These are phyloP conservation scores for Neopestalotiopsis rosae DNA, from an alignment of 2,329 filamentous ascomycete genomes.

Conservation along the genomic window DNA sequence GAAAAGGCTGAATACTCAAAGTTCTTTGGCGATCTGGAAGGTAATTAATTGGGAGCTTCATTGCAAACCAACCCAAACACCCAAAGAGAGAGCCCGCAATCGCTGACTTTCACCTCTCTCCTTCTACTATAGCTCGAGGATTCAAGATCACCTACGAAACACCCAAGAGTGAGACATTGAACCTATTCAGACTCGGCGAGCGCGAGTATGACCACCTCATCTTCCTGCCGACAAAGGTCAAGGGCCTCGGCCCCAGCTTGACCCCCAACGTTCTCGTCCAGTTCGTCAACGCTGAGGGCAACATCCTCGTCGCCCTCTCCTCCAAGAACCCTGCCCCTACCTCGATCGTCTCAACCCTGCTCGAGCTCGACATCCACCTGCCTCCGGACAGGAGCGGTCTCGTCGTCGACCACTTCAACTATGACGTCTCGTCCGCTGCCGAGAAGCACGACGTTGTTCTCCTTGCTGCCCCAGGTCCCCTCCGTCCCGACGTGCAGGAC, in stretches of 20 bases:
- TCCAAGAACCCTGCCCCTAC: conserved; percentile 72
- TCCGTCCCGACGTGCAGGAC: conserved; percentile 73
- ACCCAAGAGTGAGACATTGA: conserved; percentile 78
- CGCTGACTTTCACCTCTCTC: background rate
- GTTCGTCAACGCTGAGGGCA: conserved; percentile 90
- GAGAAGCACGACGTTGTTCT: conserved; percentile 91
- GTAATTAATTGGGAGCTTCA: conserved; percentile 50
- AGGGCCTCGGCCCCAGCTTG: conserved; percentile 89
- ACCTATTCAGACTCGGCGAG: conserved; percentile 85
- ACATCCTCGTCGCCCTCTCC: conserved; percentile 86
- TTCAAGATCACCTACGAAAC: conserved; percentile 83
- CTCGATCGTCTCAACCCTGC: conserved; percentile 77
- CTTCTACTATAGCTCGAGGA: conserved; percentile 69
- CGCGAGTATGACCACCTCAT: conserved; percentile 90
- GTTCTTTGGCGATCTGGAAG: conserved; percentile 75
- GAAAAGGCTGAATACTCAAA: conserved; percentile 82
- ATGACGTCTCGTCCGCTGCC: conserved; percentile 75
- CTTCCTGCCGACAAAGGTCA: conserved; percentile 86
- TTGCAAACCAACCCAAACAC: background rate
- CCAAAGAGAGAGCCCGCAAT: background rate
- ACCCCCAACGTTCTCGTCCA: conserved; percentile 86
- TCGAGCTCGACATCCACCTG: conserved; percentile 89
- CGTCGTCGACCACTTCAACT: conserved; percentile 95
- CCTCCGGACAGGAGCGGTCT: conserved; percentile 83
- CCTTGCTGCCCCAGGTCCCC: conserved; percentile 68